Conservation (phyloP, 176 grass and related monocot species). For the Rhynchospora breviuscula region DNA sequence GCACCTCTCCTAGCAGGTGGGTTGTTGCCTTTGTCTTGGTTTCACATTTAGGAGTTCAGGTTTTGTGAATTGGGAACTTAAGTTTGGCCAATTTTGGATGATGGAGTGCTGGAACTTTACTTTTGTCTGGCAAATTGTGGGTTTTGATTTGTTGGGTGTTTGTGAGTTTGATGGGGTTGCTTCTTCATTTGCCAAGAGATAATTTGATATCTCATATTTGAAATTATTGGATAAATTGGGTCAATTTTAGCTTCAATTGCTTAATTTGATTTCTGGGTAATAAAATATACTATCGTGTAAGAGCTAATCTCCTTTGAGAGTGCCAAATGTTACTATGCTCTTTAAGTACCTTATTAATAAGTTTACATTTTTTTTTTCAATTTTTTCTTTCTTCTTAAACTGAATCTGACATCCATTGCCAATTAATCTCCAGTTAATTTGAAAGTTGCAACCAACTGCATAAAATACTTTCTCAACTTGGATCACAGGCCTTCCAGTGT, state of each 20-base stretch:
- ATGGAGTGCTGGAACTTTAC: background rate
- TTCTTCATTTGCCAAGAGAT: background rate
- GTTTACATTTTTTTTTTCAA: background rate
- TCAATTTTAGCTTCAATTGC: constrained; percentile 11
- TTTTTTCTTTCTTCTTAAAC: background rate
- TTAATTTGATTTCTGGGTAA: background rate
- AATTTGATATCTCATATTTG: background rate
- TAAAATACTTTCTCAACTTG: background rate
- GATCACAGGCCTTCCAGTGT: background rate
- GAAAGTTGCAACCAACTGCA: background rate
- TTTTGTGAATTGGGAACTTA: background rate
- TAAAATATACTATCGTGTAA: constrained; percentile 14
- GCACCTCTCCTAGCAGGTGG: constrained; percentile 93
- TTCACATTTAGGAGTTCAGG: constrained; percentile 5
- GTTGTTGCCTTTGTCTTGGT: background rate
- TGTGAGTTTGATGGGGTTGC: background rate
- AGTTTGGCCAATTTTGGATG: background rate
- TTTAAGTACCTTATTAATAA: background rate
- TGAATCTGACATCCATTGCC: background rate
- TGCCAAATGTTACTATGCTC: background rate
- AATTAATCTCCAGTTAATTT: background rate
- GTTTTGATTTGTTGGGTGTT: background rate
- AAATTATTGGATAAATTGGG: background rate
- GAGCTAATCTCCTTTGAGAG: background rate
- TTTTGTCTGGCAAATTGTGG: constrained; percentile 1